Percentiles rank a stretch among this genome's conserved stretches.
Conservation (phyloP, 106 monocot genomes). For the Dendrobium nobile region DNA sequence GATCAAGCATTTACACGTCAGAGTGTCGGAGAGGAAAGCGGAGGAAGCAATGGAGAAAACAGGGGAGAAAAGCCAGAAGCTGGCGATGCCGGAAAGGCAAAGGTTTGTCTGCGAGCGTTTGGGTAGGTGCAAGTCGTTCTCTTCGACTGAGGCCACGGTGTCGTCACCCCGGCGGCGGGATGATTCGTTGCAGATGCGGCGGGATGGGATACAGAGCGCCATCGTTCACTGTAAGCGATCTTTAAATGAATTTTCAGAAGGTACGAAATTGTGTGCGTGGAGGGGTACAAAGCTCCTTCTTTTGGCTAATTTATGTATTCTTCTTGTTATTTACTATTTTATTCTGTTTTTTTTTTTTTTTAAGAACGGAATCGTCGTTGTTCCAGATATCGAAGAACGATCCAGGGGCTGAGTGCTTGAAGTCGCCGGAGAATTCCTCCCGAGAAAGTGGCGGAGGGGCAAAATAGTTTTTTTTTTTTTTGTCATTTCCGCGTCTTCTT, state of each 20-base stretch:
- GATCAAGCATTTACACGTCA: slow-evolving; percentile 64
- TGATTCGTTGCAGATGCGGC: slow-evolving; percentile 57
- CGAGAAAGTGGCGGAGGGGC: background rate
- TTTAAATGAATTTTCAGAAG: slow-evolving; percentile 13
- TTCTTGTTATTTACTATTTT: too few relatives aligned
- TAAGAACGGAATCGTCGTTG: background rate
- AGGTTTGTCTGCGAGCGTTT: slow-evolving; percentile 24
- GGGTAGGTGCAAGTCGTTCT: slow-evolving; percentile 39
- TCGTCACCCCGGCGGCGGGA: slow-evolving; percentile 35
- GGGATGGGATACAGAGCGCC: slow-evolving; percentile 91
- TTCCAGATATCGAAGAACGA: slow-evolving; percentile 52
- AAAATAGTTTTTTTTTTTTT: background rate
- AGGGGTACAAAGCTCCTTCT: too few relatives aligned
- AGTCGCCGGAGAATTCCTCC: slow-evolving; percentile 10
- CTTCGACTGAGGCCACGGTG: slow-evolving; percentile 23
- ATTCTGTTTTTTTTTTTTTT: too few relatives aligned
- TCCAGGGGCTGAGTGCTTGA: slow-evolving; percentile 10
- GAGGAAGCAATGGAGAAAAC: background rate
- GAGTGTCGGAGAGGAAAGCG: slow-evolving; percentile 25
- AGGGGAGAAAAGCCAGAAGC: background rate
- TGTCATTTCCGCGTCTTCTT: background rate
- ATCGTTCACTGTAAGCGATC: slow-evolving; percentile 93
- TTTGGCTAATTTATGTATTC: too few relatives aligned
- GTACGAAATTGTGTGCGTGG: slow-evolving; percentile 12
- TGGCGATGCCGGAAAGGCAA: slow-evolving; percentile 17